Conservation (phyloP, 139 green algal genomes). For the Closterium sp. region DNA sequence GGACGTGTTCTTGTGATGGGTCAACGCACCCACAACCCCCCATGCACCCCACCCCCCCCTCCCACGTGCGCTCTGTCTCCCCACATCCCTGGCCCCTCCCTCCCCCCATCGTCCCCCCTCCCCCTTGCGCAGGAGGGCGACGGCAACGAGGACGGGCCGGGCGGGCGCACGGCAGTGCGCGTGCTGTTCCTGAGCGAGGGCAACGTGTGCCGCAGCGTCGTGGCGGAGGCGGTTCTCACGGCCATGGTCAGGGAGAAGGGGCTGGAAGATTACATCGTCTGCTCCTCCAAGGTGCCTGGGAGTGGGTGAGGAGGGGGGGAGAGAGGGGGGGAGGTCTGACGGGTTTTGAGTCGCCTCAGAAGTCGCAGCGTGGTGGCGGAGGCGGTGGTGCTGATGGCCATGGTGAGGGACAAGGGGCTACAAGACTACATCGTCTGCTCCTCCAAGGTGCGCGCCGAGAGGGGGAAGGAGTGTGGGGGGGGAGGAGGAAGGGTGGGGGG, state of each 20-base stretch:
- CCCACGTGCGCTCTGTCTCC: neutral
- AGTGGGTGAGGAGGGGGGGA: neutral
- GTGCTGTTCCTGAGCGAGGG: constrained; percentile 74
- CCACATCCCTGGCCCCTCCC: neutral
- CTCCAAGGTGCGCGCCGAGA: constrained; percentile 49
- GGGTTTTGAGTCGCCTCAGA: neutral
- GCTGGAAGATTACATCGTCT: constrained; percentile 48
- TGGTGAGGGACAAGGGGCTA: constrained; percentile 56
- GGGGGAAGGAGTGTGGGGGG: constrained; percentile 64
- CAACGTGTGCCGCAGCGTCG: constrained; percentile 71
- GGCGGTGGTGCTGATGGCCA: constrained; percentile 52
- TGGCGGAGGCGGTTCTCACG: constrained; percentile 65
- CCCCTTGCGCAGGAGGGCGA: neutral
- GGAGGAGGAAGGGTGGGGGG: constrained; percentile 41
- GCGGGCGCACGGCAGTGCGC: constrained; percentile 6
- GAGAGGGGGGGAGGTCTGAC: neutral
- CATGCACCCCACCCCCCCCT: neutral
- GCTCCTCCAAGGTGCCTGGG: constrained; percentile 55
- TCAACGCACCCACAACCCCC: too few species aligned
- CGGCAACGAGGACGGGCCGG: neutral
- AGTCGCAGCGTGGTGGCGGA: constrained; percentile 68
- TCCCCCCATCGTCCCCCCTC: neutral
- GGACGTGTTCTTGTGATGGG: too few species aligned
- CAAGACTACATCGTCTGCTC: constrained; percentile 44
- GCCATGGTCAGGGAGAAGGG: constrained; percentile 50